Evolutionary conservation across 192 early-diverging fungal genomes (phyloP).

Genomic region (Linnemannia elongata): DNA sequence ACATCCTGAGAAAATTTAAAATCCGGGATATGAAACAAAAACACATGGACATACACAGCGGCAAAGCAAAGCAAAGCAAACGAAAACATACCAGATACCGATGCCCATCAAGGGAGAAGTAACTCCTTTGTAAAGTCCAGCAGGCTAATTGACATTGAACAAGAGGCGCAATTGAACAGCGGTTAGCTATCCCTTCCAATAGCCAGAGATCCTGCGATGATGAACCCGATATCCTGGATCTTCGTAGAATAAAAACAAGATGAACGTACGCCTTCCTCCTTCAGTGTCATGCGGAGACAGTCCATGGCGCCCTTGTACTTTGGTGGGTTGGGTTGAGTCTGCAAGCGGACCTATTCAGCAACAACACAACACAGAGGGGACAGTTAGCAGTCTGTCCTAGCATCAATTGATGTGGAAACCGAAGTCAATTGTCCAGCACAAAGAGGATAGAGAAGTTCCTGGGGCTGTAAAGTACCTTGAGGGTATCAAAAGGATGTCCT

Average conservation of each 20-base stretch:
- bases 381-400: neutral
- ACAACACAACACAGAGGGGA: neutral
- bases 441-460: neutral
- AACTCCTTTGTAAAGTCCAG: slow-evolving; percentile 79
- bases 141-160: slow-evolving; percentile 46
- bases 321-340: slow-evolving; percentile 72
- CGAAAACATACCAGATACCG: slow-evolving; percentile 73
- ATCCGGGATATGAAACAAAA: neutral
- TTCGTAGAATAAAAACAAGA: neutral
- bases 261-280: slow-evolving; percentile 70
- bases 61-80: neutral
- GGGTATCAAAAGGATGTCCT: slow-evolving; percentile 77
- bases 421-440: neutral
- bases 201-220: neutral
- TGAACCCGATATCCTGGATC: neutral
- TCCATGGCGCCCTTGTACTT: slow-evolving; percentile 72
- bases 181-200: neutral
- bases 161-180: neutral
- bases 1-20: neutral
- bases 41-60: neutral
- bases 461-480: slow-evolving; percentile 57
- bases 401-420: neutral
- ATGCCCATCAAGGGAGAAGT: slow-evolving; percentile 78
- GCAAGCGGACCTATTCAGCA: slow-evolving; percentile 65
- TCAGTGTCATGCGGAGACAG: slow-evolving; percentile 64